Evolutionary conservation across 495 filamentous ascomycete species (phyloP).

Genomic region (Aspergillus nanangensis): DNA sequence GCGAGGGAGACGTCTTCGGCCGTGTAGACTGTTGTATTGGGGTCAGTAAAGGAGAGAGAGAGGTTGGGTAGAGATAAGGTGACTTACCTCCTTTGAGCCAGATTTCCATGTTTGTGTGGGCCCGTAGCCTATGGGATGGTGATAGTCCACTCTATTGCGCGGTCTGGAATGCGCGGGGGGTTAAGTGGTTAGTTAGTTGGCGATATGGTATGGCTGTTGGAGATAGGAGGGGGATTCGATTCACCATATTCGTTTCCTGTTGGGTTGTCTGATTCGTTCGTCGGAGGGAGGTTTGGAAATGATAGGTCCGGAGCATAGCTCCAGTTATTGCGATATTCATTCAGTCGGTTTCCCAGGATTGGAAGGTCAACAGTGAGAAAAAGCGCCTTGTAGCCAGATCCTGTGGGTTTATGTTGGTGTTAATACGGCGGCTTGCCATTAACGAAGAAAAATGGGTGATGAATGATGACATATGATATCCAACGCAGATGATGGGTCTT

Average conservation of each 20-base stretch:
- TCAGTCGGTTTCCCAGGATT: constrained; percentile 60
- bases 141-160: constrained; percentile 69
- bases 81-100: constrained; percentile 77
- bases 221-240: no score
- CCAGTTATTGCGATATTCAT: constrained; percentile 44
- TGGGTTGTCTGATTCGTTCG: no score
- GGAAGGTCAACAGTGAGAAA: constrained; percentile 96
- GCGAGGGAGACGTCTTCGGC: constrained; percentile 75
- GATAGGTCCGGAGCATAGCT: constrained; percentile 31
- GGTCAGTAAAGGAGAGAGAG: not conserved
- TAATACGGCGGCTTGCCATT: no score
- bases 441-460: no score
- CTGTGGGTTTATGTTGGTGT: no score
- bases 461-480: no score
- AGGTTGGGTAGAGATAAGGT: not conserved
- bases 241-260: constrained; percentile 32
- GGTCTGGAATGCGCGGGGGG: no score
- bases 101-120: constrained; percentile 86
- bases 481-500: no score
- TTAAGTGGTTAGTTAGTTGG: no score
- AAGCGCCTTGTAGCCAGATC: no score
- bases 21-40: constrained; percentile 53
- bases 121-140: constrained; percentile 84
- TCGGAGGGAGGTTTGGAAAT: no score
- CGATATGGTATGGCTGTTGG: no score